These are phyloP conservation scores for Solanum paucissectum DNA, from an alignment of 257 asterid species.

Conservation along the genomic window DNA sequence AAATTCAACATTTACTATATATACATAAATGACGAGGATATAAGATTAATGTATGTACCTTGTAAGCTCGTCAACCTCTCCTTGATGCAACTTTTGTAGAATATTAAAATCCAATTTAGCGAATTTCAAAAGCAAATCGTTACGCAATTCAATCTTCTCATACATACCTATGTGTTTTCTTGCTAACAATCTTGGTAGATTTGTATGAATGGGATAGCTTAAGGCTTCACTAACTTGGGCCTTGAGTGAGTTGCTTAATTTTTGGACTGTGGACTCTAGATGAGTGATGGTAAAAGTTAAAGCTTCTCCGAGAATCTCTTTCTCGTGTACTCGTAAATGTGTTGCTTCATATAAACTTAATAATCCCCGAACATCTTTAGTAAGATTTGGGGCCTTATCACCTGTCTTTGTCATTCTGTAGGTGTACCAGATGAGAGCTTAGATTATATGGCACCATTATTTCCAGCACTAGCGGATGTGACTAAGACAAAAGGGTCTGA, in stretches of 20 bases:
- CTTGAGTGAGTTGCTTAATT: not conserved
- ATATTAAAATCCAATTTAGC: not conserved
- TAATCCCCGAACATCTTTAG: not conserved
- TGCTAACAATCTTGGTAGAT: not conserved
- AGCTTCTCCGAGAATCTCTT: conserved; percentile 1
- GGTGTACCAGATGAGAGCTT: too few species aligned
- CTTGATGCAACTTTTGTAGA: not conserved
- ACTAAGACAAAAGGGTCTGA: too few species aligned
- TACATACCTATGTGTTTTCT: not conserved
- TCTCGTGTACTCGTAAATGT: not conserved
- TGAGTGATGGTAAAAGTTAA: not conserved
- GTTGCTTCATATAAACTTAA: conserved; percentile 4
- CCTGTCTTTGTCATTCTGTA: too few species aligned
- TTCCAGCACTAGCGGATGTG: too few species aligned
- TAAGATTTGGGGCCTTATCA: not conserved
- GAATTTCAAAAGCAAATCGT: not conserved
- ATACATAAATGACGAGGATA: too few species aligned
- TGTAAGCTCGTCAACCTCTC: not conserved
- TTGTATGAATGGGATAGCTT: not conserved
- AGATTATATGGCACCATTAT: too few species aligned
- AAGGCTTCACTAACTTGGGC: not conserved
- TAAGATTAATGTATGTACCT: not conserved
- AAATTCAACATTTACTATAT: too few species aligned
- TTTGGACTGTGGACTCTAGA: not conserved
- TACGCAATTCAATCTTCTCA: not conserved